Conservation (phyloP, 73 alveolate species). For the Paramecium sexaurelia region DNA sequence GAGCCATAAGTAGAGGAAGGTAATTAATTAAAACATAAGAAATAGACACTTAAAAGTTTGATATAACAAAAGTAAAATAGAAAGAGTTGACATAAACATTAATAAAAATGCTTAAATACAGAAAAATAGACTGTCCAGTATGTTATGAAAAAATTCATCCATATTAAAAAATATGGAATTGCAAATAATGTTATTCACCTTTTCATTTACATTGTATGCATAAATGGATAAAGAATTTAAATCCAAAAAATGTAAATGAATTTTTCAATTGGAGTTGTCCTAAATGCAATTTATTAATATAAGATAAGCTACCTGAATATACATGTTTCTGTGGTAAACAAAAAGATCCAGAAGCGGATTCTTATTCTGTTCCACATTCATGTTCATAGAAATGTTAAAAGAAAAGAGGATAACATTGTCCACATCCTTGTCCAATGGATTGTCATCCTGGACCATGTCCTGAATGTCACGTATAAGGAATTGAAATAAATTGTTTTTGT, state of each 20-base stretch:
- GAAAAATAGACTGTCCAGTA: constrained; percentile 73
- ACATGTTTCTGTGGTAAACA: constrained; percentile 88
- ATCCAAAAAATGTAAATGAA: constrained; percentile 70
- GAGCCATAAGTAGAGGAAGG: constrained; percentile 65
- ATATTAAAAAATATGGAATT: constrained; percentile 85
- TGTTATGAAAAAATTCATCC: constrained; percentile 78
- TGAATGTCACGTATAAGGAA: constrained; percentile 85
- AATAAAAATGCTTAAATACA: constrained; percentile 68
- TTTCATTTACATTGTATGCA: constrained; percentile 89
- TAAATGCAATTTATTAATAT: constrained; percentile 84
- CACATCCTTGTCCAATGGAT: constrained; percentile 85
- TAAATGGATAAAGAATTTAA: constrained; percentile 93
- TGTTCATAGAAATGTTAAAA: constrained; percentile 88
- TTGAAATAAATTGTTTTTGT: constrained; percentile 86
- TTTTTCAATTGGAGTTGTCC: constrained; percentile 93
- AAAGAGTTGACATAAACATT: constrained; percentile 44
- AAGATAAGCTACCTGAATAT: constrained; percentile 88
- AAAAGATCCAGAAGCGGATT: constrained; percentile 83
- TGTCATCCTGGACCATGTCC: constrained; percentile 98
- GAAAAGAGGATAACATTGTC: constrained; percentile 81
- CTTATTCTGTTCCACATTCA: constrained; percentile 91
- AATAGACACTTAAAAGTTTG: constrained; percentile 67
- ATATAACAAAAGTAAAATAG: constrained; percentile 50
- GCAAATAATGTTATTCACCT: constrained; percentile 89
- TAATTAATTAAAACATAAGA: background rate